Evolutionary conservation across 352 stramenopile species (phyloP), one percentile per base, ranked within the genome.

Genomic region (Globisporangium radiosum): DNA sequence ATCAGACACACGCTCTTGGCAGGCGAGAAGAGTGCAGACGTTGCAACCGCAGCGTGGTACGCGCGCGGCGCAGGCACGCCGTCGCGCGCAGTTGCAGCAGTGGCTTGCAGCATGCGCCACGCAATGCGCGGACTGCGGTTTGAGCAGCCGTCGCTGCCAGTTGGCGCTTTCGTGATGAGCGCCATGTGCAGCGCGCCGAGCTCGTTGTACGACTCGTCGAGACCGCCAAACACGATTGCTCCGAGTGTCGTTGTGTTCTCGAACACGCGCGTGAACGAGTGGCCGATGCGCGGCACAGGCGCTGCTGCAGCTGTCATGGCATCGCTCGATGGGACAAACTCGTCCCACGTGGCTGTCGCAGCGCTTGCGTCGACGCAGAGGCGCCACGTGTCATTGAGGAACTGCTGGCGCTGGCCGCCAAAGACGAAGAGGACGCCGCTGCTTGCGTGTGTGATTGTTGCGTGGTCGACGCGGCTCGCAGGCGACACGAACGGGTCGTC

Each of bases 321-420:
- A 53, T 88, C 78, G 0, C 17, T 75, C 2, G 68, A 66, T 7
- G 75, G 68, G 5, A 74, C 60, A 14, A 90, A 61, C 36, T 90
- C 67, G 44, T 88, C 79, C 79, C 79, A 90, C 5, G 69, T 52
- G 3, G 74, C 57, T 13, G 71, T 75, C 13, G 47, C 50, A 0
- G 65, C 66, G 56, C 66, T 76, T 54, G 69, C 65, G 36, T 80
- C 64, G 8, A 90, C 42, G 40, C 79, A 88, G 11, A 78, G 56
- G n/a, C 80, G 71, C 77, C 79, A 90, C 25, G 65, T 70, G 54
- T 90, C 79, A 50, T 82, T 79, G 15, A 83, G 61, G 40, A 88
- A 84, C 53, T 75, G 74, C 36, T 72, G 70, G 51, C 70, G 84
- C 54, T 79, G 73, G 1, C 78, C 78, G 4, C 78, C 78, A 47